Percentiles rank a stretch among this genome's conserved stretches.
These are phyloP conservation scores for Circinella minor DNA, from an alignment of 371 early-diverging fungal species.

Conservation along the genomic window DNA sequence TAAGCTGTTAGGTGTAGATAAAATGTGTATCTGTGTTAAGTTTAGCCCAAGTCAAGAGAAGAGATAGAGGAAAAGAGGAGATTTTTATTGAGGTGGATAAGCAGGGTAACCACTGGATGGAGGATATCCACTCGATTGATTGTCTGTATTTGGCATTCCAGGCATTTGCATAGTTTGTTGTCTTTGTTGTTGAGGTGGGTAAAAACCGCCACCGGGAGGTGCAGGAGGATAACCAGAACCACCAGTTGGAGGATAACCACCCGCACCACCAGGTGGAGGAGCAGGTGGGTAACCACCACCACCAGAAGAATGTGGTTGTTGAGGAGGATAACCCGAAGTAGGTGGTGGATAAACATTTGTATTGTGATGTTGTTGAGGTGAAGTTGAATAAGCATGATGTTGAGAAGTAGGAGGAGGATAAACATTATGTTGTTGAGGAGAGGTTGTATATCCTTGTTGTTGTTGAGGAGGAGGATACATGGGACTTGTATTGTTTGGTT, in stretches of 20 bases:
- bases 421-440: neutral
- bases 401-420: constrained; percentile 1
- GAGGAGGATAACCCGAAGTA: constrained; percentile 1
- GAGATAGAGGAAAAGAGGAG: neutral
- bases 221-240: constrained; percentile 1
- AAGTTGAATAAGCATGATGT: neutral
- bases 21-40: too few species aligned
- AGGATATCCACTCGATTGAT: neutral
- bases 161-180: constrained; percentile 10
- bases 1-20: neutral
- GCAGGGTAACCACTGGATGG: constrained; percentile 2
- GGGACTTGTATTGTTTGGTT: neutral
- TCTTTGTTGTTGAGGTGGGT: constrained; percentile 8
- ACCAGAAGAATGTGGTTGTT: neutral
- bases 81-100: constrained; percentile 15
- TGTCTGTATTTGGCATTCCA: neutral
- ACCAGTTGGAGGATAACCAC: neutral
- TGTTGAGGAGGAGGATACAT: neutral
- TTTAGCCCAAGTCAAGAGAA: too few species aligned
- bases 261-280: neutral
- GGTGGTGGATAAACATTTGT: constrained; percentile 6
- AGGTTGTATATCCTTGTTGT: neutral
- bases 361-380: constrained; percentile 3
- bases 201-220: constrained; percentile 10
- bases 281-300: neutral